Base-by-base conservation (phyloP, 2,329 filamentous ascomycete species). In the Peltaster fructicola region DNA sequence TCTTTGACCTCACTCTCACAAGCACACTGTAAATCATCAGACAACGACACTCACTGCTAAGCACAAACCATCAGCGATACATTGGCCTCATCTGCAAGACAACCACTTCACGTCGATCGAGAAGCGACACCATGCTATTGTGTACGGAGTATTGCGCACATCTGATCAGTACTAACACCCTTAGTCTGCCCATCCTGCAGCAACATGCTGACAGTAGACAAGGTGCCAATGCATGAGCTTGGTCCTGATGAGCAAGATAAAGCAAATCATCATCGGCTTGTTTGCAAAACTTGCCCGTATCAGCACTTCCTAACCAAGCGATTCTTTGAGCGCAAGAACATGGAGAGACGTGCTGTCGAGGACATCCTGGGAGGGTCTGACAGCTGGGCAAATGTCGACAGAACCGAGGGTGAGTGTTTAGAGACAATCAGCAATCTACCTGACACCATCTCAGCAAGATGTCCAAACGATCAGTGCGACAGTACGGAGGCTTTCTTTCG, bases 241-340 rank as follows among this genome's bases (percentile, higher is more conserved):
- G 24, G 35, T 10, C 39, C 40, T 15, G 50, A 53, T 24, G 53
- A 55, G 19, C 50, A 50, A 30, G 37, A 48, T 11, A 40, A 47
- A 29, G 42, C 41, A 4, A 56, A 53, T 32, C 50, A 54, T 22
- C 93, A 93, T 59, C 75, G 82, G 30, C 81, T 95, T 53, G 81
- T 91, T 54, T 98, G 88, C 58, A 78, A 81, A 30, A 91, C 82
- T 30, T 98, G 88, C 42, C 85, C 88, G 4, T 98, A 91, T 59
- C 73, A 90, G 50, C 82, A 81, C 53, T 60, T 76, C 30, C 73
- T 95, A 44, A 72, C 73, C 37, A 67, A 73, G 42, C 69, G 73
- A 32, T 77, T 81, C 53, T 92, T 71, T 55, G 82, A 91, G 44
- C 76, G 79, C 40, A 75, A 76, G 37, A 50, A 52, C 15, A 82